These are phyloP conservation scores for Brasilioporus rufonigricans DNA, from an alignment of 768 basidiomycete genomes.

Conservation along the genomic window DNA sequence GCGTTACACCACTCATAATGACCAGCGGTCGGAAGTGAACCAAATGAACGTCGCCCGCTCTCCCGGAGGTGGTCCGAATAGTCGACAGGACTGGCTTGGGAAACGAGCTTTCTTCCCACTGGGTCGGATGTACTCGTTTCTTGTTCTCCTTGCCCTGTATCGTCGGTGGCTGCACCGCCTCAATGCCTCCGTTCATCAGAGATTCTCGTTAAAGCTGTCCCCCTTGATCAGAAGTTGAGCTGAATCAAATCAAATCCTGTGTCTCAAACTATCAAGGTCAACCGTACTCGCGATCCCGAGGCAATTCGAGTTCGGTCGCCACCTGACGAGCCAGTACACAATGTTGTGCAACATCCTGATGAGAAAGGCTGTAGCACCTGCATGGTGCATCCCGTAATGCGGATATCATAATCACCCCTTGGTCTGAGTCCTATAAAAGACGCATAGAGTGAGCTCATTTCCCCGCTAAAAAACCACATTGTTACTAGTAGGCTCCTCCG, in stretches of 20 bases:
- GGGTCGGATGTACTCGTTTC: background rate
- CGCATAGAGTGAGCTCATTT: background rate
- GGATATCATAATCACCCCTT: no score
- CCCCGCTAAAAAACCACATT: background rate
- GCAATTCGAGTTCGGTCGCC: background rate
- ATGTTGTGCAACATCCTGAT: background rate
- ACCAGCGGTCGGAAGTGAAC: no score
- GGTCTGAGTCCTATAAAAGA: background rate
- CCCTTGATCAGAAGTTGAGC: background rate
- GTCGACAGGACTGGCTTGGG: no score
- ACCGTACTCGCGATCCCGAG: background rate
- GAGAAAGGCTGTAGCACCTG: background rate
- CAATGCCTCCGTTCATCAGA: background rate
- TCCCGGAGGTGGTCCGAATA: no score
- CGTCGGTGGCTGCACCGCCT: background rate
- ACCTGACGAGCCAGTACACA: background rate
- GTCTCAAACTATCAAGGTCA: background rate
- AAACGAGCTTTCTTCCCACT: background rate
- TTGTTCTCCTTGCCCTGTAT: background rate
- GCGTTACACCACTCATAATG: no score
- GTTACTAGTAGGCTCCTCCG: no score
- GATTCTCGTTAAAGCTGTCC: background rate
- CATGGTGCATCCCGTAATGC: no score
- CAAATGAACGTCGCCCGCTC: no score
- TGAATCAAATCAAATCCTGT: background rate